Evolutionary conservation across 805 yeast species (phyloP), one percentile per base, ranked within the genome.

Genomic region (Monosporozyma aquatica): DNA sequence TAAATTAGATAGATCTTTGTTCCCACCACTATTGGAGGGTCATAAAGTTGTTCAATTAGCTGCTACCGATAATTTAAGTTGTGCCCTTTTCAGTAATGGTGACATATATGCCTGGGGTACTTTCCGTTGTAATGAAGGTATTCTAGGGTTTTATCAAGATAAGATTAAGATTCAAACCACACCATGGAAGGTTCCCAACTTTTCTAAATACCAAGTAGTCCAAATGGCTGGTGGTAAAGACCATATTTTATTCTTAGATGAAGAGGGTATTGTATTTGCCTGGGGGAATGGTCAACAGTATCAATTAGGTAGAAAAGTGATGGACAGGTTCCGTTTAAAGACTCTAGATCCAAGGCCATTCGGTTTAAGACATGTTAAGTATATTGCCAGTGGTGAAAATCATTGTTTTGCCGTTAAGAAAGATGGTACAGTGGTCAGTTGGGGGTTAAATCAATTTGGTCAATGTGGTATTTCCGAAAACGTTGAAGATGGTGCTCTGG

Each of bases 81-180:
- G 90, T 14, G 86, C 79, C 2, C 65, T 92, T 44, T 74, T 80
- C 30, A 81, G 76, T 37, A 79, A 77, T 42, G 97, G 98, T 28
- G 86, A 83, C 30, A 87, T 94, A 8, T 92, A 80, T 62, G 94
- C 97, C 0, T 92, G 98, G 97, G 99, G 99, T 29, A 85, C 96
- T 17, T 92, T 92, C 67, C 81, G 92, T 66, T 80, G 87, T 59
- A 85, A 85, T 53, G 97, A 92, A 64, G 98, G 98, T 42, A 69
- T 81, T 32, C 71, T 90, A 43, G 95, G 96, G 2, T 62, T 62
- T 29, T 92, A 85, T 64, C 74, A 76, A 50, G 78, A 78, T 46
- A 73, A 76, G 39, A 72, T 77, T 29, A 63, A 70, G 47, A 64
- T 78, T 38, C 97, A 92, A 64, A 66, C 54, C 20, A 69, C 68